Evolutionary conservation across 257 asterid genomes (phyloP), one percentile per base, ranked within the genome.

Genomic region (Knoxia roxburghii): DNA sequence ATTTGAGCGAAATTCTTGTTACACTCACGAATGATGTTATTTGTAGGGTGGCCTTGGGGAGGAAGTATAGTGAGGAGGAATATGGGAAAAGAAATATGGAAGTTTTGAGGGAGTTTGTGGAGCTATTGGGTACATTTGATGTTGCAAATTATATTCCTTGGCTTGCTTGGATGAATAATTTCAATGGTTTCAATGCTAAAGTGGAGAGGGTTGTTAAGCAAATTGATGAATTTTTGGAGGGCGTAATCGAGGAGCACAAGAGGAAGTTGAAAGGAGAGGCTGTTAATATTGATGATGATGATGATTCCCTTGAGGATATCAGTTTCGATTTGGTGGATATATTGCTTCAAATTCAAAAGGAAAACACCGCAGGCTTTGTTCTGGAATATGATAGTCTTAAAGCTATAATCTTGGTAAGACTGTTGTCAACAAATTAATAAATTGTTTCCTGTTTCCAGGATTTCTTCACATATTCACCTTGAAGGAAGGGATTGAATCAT

Each of bases 291-390:
- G 56, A 50, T 50, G 20, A 10, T 14, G 5, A 9, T 23, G 26
- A 59, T 43, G 75, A 51, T 13, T 24, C 45, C 21, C n/a, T n/a
- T n/a, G n/a, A n/a, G n/a, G n/a, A n/a, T n/a, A n/a, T n/a, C n/a
- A n/a, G n/a, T n/a, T n/a, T n/a, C n/a, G 74, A 63, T 65, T 82
- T 85, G 40, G 73, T 80, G 45, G 84, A 70, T 53, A 80, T 80
- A 40, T 78, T 85, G 77, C 79, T 85, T 21, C 39, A 67, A 21
- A 17, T 75, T 49, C 71, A 69, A 40, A 67, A 61, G 14, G 75
- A 75, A 21, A 65, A 48, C 32, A 1, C 3, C 3, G 12, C 24
- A 49, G 75, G 71, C 23, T 75, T 76, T 29, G 24, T 75, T 32
- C 46, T 85, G n/a, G 74, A 78, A 15, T 69, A n/a, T 37, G 77